phyloP scores from a whole-genome alignment of 352 stramenopile species.

The Detonula confervacea region DNA sequence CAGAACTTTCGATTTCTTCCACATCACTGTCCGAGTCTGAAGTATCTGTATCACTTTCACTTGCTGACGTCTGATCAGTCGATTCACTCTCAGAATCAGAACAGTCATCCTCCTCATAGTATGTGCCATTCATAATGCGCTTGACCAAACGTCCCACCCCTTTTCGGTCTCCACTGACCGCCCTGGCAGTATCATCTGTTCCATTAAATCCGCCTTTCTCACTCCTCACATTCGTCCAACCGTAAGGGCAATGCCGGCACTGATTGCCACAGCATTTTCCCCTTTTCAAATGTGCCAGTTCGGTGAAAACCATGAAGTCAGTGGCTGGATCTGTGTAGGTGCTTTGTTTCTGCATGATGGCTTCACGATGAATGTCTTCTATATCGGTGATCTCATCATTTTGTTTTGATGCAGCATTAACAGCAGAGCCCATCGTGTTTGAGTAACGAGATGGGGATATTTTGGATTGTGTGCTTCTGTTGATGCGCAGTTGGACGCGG shows the following conservation, averaged over 20 bases:
- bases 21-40: not conserved
- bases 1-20: not conserved
- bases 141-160: conserved; percentile 38
- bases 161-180: conserved; percentile 53
- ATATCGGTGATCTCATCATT: conserved; percentile 57
- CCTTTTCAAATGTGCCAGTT: conserved; percentile 86
- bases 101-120: conserved; percentile 42
- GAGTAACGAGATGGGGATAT: not conserved
- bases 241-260: conserved; percentile 92
- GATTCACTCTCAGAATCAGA: not conserved
- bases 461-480: not conserved
- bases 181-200: conserved; percentile 13
- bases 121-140: conserved; percentile 47
- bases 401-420: not conserved
- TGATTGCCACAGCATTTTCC: conserved; percentile 90
- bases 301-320: conserved; percentile 89
- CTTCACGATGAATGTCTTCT: conserved; percentile 72
- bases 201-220: conserved; percentile 9
- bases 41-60: too few relatives aligned
- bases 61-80: not conserved
- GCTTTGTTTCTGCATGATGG: conserved; percentile 54
- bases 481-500: not conserved
- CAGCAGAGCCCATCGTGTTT: conserved; percentile 7
- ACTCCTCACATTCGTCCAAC: conserved; percentile 84
- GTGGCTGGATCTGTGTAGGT: conserved; percentile 81